Percentiles rank a stretch among this genome's conserved stretches.
Evolutionary conservation across 2,329 filamentous ascomycete species (phyloP).

Genomic region (Monilinia fructigena): DNA sequence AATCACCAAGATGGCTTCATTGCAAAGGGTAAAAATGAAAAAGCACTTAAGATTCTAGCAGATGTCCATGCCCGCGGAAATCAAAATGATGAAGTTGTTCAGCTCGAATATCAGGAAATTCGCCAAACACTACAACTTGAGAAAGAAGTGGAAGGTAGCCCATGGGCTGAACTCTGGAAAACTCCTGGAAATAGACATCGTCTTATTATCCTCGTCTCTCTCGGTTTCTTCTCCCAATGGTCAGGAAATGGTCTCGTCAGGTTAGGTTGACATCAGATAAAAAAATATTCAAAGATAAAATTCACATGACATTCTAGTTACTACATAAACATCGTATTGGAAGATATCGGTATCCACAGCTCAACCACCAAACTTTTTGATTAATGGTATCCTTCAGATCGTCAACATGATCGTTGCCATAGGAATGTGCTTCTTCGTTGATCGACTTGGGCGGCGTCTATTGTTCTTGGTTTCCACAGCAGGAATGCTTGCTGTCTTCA

Average conservation of each 20-base stretch:
- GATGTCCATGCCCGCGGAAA: constrained; percentile 47
- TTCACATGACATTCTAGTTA: constrained; percentile 29
- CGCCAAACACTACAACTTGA: constrained; percentile 46
- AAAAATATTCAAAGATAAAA: not conserved
- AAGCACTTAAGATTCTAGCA: constrained; percentile 54
- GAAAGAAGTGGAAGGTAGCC: constrained; percentile 47
- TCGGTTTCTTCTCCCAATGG: constrained; percentile 59
- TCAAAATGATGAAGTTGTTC: constrained; percentile 43
- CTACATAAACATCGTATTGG: constrained; percentile 42
- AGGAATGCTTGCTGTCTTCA: constrained; percentile 39
- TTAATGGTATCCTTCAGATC: constrained; percentile 40
- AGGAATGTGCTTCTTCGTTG: constrained; percentile 38
- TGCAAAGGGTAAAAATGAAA: constrained; percentile 64
- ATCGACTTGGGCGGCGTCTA: constrained; percentile 36
- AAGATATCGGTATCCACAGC: constrained; percentile 42
- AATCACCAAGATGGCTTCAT: constrained; percentile 58
- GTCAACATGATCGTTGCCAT: constrained; percentile 32
- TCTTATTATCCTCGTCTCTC: constrained; percentile 52
- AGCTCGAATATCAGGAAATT: constrained; percentile 47
- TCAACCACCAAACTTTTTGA: constrained; percentile 40
- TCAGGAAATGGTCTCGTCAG: constrained; percentile 51
- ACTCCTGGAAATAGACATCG: constrained; percentile 55
- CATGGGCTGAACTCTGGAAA: constrained; percentile 49
- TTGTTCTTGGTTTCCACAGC: constrained; percentile 34
- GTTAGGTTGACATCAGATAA: constrained; percentile 6